Evolutionary conservation across 805 yeast species (phyloP).

Genomic region (Yarrowia alimentaria): DNA sequence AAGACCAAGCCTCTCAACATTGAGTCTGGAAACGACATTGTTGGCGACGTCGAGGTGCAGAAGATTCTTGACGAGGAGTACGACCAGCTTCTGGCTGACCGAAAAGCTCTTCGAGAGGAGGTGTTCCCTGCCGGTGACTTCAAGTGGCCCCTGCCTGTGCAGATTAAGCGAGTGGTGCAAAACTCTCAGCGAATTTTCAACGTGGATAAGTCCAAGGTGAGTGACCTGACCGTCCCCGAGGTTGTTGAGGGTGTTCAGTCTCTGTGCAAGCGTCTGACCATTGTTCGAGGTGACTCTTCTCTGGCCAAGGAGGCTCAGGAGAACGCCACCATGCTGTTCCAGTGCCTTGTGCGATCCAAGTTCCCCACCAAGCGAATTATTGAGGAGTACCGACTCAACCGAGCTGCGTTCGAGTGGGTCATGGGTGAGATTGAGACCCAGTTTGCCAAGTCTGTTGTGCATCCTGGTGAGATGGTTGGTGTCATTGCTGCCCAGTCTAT

Average conservation of each 20-base stretch:
- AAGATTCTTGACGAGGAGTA: slow-evolving; percentile 79
- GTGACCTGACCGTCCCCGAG: slow-evolving; percentile 83
- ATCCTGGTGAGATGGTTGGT: slow-evolving; percentile 98
- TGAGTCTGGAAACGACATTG: slow-evolving; percentile 86
- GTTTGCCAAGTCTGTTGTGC: slow-evolving; percentile 84
- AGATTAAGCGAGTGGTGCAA: slow-evolving; percentile 92
- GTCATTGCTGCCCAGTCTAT: slow-evolving; percentile 96
- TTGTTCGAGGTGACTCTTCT: slow-evolving; percentile 77
- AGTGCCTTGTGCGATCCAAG: slow-evolving; percentile 88
- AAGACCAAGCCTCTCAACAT: slow-evolving; percentile 66
- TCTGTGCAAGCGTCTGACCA: slow-evolving; percentile 63
- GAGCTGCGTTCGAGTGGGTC: slow-evolving; percentile 92
- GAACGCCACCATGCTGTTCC: slow-evolving; percentile 87
- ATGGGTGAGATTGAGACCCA: slow-evolving; percentile 91
- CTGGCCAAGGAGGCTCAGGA: slow-evolving; percentile 81
- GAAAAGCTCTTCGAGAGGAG: slow-evolving; percentile 70
- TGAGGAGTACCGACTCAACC: slow-evolving; percentile 83
- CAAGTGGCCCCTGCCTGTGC: slow-evolving; percentile 97
- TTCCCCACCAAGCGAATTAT: slow-evolving; percentile 85
- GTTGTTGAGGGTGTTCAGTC: slow-evolving; percentile 69
- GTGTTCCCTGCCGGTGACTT: slow-evolving; percentile 92
- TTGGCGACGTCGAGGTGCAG: slow-evolving; percentile 86
- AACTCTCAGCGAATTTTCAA: slow-evolving; percentile 97
- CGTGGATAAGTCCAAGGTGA: slow-evolving; percentile 83
- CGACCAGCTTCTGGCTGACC: slow-evolving; percentile 70